Evolutionary conservation across 768 basidiomycete genomes (phyloP).

Genomic region (Hygrocybe punicea): DNA sequence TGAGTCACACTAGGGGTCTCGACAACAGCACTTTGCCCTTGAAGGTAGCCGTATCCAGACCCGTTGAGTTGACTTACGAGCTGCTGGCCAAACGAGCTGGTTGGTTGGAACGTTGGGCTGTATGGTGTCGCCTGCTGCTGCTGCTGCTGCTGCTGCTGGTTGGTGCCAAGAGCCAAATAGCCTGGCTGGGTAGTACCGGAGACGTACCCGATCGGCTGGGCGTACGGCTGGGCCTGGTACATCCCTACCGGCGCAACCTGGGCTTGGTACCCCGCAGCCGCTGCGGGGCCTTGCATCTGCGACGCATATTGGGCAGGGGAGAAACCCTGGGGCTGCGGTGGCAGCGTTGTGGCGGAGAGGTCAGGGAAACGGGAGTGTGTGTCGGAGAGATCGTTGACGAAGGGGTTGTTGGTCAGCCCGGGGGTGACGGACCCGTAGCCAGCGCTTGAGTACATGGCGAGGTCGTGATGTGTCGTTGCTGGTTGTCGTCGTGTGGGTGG

Average conservation of each 20-base stretch:
- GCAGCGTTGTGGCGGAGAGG: slow-evolving; percentile 36
- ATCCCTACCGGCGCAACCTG: slow-evolving; percentile 38
- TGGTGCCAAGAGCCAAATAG: not conserved
- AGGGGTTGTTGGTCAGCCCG: slow-evolving; percentile 62
- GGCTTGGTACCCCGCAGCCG: slow-evolving; percentile 29
- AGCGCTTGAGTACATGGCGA: slow-evolving; percentile 40
- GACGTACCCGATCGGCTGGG: not conserved
- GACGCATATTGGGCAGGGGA: slow-evolving; percentile 36
- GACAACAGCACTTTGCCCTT: slow-evolving; percentile 8
- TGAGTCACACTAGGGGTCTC: slow-evolving; percentile 33
- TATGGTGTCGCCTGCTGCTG: not conserved
- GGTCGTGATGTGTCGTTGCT: not conserved
- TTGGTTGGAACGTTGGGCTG: slow-evolving; percentile 41
- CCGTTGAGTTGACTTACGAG: slow-evolving; percentile 29
- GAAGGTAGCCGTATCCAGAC: slow-evolving; percentile 24
- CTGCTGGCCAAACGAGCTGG: slow-evolving; percentile 58
- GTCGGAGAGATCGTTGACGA: slow-evolving; percentile 51
- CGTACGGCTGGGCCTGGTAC: slow-evolving; percentile 36
- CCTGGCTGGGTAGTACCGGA: not conserved
- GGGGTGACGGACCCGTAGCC: slow-evolving; percentile 39
- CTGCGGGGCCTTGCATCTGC: slow-evolving; percentile 32
- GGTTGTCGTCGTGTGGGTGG: too few species aligned
- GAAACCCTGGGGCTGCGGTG: slow-evolving; percentile 18
- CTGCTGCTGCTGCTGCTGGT: not conserved
- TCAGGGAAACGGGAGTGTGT: slow-evolving; percentile 62